Base-by-base conservation (phyloP, 257 asterid species). In the Solanum sejunctum region DNA sequence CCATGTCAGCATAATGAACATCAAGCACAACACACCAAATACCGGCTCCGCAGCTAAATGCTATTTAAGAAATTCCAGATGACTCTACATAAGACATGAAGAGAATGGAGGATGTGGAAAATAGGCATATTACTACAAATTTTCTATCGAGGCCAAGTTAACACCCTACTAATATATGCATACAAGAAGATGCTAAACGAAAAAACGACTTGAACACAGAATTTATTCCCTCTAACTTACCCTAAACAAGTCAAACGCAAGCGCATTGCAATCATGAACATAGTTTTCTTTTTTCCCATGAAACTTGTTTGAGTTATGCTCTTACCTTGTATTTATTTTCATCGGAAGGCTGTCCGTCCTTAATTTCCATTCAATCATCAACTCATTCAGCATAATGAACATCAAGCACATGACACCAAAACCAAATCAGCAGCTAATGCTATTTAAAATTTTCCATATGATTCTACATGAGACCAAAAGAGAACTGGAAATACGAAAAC, bases 211-310 rank as follows among this genome's bases (percentile, higher is more conserved):
- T 9, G 43, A 55, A 18, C n/a, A 10, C 45, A 83, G 23, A 45
- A 85, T 85, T 88, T 87, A 93, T 80, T 73, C 81, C 70, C 91
- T 92, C 88, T 86, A 90, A 89, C 90, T 90, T 79, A 86, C 91
- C 89, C 89, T 92, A 88, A 89, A 87, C 93, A 95, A 89, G 87
- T 91, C 95, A 18, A 86, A 89, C 39, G 98, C 95, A 84, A 95
- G 95, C 32, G 92, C 97, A 85, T 17, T 9, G 52, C 78, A 17
- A 69, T 15, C 78, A 39, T 36, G 4, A 11, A 60, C 32, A 21
- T n/a, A 10, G n/a, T 1, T 60, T 60, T n/a, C 7, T 3, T 60
- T n/a, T 7, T 23, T 69, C 36, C 16, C 26, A 69, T 39, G 11
- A 17, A 69, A 36, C 8, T 36, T 39, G 12, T 16, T 69, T 32